A percentile compares a stretch with the other conserved stretches of the same genome.
phyloP scores from a whole-genome alignment of 768 basidiomycete species.

The Tephrocybe sp. region DNA sequence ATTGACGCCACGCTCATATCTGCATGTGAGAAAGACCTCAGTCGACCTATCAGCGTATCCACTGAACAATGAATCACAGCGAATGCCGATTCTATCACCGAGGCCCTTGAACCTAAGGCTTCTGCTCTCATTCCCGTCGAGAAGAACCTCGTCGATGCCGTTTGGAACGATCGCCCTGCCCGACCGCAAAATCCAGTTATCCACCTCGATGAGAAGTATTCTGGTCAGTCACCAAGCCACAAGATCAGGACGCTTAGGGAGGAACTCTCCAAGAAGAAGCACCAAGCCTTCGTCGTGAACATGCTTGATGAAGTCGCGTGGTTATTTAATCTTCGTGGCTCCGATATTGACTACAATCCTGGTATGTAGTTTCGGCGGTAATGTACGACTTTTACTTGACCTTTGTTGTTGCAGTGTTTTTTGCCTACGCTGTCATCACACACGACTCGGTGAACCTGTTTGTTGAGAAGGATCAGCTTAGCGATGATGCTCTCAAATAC shows the following conservation, averaged over 20 bases:
- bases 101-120: constrained; percentile 50
- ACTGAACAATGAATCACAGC: constrained; percentile 29
- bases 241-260: constrained; percentile 72
- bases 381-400: neutral
- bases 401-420: constrained; percentile 67
- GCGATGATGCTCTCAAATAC: constrained; percentile 38
- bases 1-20: constrained; percentile 80
- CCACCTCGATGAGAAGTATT: constrained; percentile 70
- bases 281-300: constrained; percentile 77
- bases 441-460: constrained; percentile 63
- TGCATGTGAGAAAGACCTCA: constrained; percentile 43
- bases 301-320: constrained; percentile 95
- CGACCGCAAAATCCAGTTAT: constrained; percentile 70
- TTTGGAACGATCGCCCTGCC: constrained; percentile 75
- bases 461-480: constrained; percentile 56
- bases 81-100: constrained; percentile 64
- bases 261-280: constrained; percentile 60
- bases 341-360: constrained; percentile 87
- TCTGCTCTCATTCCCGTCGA: constrained; percentile 67
- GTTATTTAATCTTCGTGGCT: constrained; percentile 90
- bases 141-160: constrained; percentile 74
- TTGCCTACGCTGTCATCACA: constrained; percentile 84
- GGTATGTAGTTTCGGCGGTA: constrained; percentile 25
- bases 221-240: constrained; percentile 62
- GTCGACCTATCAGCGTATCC: neutral